Percentiles rank a stretch among this genome's conserved stretches.
Evolutionary conservation across 148 eudicot genomes (phyloP).

Genomic region (Nepenthes mirabilis): DNA sequence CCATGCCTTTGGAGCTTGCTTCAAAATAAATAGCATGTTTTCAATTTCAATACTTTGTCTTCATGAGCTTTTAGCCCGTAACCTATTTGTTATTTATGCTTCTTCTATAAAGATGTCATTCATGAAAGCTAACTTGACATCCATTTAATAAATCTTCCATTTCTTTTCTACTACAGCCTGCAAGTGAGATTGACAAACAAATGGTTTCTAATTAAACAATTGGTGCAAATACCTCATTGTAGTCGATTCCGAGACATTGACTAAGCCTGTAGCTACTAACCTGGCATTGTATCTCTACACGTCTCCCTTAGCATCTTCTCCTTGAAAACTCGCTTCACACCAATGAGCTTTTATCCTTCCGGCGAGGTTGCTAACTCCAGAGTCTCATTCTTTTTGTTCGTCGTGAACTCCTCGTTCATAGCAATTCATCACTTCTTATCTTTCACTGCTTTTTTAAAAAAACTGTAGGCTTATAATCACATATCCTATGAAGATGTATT

Average conservation of each 20-base stretch:
- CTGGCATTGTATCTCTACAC: background rate
- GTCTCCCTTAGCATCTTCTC: background rate
- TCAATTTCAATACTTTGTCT: background rate
- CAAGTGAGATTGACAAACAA: background rate
- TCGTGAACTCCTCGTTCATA: background rate
- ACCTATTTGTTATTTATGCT: background rate
- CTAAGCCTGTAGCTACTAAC: background rate
- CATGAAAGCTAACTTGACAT: background rate
- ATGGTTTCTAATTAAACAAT: background rate
- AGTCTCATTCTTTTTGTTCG: background rate
- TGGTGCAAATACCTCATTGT: background rate
- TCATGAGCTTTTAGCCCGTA: background rate
- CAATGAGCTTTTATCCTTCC: background rate
- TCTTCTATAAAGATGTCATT: background rate
- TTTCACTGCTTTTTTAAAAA: background rate
- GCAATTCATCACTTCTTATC: background rate
- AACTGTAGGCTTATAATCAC: background rate
- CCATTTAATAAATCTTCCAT: background rate
- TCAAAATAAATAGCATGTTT: background rate
- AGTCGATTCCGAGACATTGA: background rate
- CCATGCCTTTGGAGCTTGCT: background rate
- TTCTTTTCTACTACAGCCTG: background rate
- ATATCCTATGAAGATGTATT: background rate
- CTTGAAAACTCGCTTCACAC: background rate
- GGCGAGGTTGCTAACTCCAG: background rate